A percentile compares a stretch with the other conserved stretches of the same genome.
Conservation (phyloP, 202 grass and related monocot species). For the Digitaria exilis region DNA sequence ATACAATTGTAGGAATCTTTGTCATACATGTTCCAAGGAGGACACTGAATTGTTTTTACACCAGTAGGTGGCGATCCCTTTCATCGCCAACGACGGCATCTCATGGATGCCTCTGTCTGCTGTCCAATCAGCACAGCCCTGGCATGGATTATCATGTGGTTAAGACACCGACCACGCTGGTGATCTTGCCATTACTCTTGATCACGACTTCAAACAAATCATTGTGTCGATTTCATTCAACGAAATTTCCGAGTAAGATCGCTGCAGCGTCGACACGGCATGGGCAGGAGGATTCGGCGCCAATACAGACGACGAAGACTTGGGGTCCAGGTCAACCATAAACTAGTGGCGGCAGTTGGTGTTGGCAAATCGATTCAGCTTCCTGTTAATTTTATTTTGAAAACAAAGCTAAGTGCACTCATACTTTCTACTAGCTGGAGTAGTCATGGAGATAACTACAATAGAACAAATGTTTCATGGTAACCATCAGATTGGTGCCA, state of each 20-base stretch:
- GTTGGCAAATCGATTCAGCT: slow-evolving; percentile 17
- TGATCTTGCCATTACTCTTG: slow-evolving; percentile 2
- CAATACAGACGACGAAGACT: slow-evolving; percentile 49
- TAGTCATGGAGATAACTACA: neutral
- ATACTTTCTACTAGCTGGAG: neutral
- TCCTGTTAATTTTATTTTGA: neutral
- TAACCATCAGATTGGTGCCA: neutral
- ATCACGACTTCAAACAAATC: slow-evolving; percentile 33
- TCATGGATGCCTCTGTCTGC: neutral
- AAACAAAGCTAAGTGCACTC: neutral
- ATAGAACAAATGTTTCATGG: neutral
- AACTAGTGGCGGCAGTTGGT: slow-evolving; percentile 15
- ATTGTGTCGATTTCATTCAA: neutral
- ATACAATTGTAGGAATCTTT: slow-evolving; percentile 31
- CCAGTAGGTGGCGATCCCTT: slow-evolving; percentile 39
- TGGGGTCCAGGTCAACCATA: slow-evolving; percentile 43
- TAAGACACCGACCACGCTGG: slow-evolving; percentile 29
- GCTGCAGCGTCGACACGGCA: slow-evolving; percentile 8
- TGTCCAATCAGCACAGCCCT: slow-evolving; percentile 10
- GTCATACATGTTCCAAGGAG: slow-evolving; percentile 29
- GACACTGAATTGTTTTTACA: slow-evolving; percentile 9
- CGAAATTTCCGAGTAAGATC: slow-evolving; percentile 33
- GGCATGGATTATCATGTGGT: slow-evolving; percentile 5
- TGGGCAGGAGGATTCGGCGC: slow-evolving; percentile 25
- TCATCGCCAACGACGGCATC: slow-evolving; percentile 6